Percentiles rank a stretch among this genome's conserved stretches.
phyloP scores from a whole-genome alignment of 2,329 filamentous ascomycete genomes.

The Colletotrichum liriopes region DNA sequence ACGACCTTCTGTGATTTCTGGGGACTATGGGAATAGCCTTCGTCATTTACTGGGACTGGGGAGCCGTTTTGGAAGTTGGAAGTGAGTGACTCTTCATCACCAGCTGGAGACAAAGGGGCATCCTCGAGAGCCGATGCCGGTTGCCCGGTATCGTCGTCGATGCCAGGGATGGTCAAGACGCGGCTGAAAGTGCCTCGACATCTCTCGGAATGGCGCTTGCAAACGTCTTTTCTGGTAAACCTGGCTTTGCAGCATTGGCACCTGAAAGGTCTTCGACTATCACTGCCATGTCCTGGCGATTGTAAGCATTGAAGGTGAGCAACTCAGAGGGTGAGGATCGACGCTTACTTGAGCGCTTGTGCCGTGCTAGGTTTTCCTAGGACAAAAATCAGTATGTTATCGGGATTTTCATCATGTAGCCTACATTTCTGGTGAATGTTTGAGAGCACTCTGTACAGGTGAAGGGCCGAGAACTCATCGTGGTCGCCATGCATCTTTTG shows the following conservation, averaged over 20 bases:
- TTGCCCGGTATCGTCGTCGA: not conserved
- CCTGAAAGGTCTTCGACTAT: conserved; percentile 43
- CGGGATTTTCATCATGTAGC: not conserved
- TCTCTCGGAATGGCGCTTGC: conserved; percentile 43
- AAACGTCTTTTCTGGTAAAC: conserved; percentile 45
- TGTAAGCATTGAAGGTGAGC: conserved; percentile 17
- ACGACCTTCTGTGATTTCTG: not conserved
- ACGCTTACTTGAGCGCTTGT: conserved; percentile 45
- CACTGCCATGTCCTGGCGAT: conserved; percentile 43
- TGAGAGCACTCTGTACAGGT: conserved; percentile 42
- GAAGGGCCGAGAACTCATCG: conserved; percentile 42
- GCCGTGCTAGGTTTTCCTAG: conserved; percentile 46
- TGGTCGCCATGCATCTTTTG: conserved; percentile 2
- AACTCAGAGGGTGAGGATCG: not conserved
- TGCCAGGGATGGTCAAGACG: conserved; percentile 1
- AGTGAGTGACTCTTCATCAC: not conserved
- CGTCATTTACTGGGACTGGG: not conserved
- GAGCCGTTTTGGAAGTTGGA: not conserved
- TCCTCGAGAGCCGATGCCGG: conserved; percentile 14
- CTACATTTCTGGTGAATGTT: conserved; percentile 44
- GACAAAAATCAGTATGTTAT: not conserved
- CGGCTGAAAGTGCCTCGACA: conserved; percentile 33
- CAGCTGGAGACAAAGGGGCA: conserved; percentile 5
- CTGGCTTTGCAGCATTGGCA: conserved; percentile 44
- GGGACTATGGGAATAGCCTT: not conserved